Conservation (phyloP, 176 grass and related monocot species). For the Ensete glaucum region DNA sequence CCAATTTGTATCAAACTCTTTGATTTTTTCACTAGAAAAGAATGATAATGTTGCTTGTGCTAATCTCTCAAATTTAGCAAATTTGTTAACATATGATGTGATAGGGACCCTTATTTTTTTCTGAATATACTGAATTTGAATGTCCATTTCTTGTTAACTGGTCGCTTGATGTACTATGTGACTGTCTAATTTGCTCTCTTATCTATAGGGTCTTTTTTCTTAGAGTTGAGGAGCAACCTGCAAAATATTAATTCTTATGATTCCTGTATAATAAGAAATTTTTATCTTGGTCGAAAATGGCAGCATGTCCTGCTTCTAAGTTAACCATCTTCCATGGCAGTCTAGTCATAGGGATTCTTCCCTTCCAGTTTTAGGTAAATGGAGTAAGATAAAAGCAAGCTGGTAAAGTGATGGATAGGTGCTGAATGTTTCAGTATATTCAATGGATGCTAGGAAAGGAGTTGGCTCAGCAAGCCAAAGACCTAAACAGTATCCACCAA, state of each 20-base stretch:
- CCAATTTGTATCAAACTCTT: background rate
- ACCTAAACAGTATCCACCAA: conserved; percentile 28
- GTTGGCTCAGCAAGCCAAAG: conserved; percentile 26
- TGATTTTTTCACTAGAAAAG: background rate
- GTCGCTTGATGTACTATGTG: background rate
- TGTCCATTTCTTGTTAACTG: background rate
- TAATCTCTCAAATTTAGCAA: background rate
- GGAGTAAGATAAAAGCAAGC: background rate
- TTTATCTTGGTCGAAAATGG: background rate
- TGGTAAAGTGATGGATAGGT: background rate
- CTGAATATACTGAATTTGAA: background rate
- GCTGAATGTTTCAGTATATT: background rate
- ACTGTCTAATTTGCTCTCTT: background rate
- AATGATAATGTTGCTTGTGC: background rate
- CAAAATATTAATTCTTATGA: background rate
- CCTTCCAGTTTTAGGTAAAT: background rate
- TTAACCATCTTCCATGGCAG: background rate
- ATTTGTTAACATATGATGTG: background rate
- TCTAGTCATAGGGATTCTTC: background rate
- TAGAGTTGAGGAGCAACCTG: background rate
- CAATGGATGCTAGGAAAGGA: conserved; percentile 47
- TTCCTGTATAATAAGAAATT: background rate
- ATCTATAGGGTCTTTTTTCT: background rate
- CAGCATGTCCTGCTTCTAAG: background rate
- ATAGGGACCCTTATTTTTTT: background rate